Percentiles rank a stretch among this genome's conserved stretches.
Evolutionary conservation across 1,139 yeast species (phyloP).

Genomic region (Torulaspora globosa): DNA sequence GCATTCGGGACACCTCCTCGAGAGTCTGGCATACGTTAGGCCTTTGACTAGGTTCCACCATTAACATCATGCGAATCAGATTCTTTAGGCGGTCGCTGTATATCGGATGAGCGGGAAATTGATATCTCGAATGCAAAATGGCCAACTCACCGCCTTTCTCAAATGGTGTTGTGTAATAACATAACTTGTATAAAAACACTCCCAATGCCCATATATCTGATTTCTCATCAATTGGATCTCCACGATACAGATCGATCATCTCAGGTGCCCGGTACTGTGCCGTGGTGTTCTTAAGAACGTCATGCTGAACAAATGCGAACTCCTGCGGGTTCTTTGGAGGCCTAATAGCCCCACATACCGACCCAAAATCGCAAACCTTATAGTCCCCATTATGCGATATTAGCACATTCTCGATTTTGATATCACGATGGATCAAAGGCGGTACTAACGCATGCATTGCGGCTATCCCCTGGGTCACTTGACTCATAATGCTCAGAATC

Average conservation of each 20-base stretch:
- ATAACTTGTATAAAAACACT: constrained; percentile 67
- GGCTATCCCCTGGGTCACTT: constrained; percentile 61
- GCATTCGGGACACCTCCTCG: constrained; percentile 62
- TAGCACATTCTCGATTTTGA: constrained; percentile 73
- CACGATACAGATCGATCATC: constrained; percentile 68
- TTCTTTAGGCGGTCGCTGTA: constrained; percentile 53
- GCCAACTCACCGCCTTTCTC: constrained; percentile 71
- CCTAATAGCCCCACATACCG: constrained; percentile 56
- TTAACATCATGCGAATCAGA: constrained; percentile 56
- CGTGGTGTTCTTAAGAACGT: constrained; percentile 70
- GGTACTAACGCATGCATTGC: constrained; percentile 64
- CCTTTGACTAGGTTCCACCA: constrained; percentile 65
- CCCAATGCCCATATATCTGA: constrained; percentile 86
- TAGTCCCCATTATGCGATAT: constrained; percentile 53
- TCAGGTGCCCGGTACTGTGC: constrained; percentile 83
- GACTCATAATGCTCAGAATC: constrained; percentile 61
- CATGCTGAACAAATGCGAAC: constrained; percentile 56
- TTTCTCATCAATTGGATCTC: constrained; percentile 67
- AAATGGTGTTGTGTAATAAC: constrained; percentile 79
- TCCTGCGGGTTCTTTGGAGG: constrained; percentile 66
- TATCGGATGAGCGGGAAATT: constrained; percentile 49
- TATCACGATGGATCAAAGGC: constrained; percentile 65
- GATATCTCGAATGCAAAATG: constrained; percentile 61
- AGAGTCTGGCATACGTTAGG: constrained; percentile 68
- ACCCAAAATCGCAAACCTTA: constrained; percentile 76